These are phyloP conservation scores for Stephanodiscus minutulus DNA, from an alignment of 108 stramenopile species.

Conservation along the genomic window DNA sequence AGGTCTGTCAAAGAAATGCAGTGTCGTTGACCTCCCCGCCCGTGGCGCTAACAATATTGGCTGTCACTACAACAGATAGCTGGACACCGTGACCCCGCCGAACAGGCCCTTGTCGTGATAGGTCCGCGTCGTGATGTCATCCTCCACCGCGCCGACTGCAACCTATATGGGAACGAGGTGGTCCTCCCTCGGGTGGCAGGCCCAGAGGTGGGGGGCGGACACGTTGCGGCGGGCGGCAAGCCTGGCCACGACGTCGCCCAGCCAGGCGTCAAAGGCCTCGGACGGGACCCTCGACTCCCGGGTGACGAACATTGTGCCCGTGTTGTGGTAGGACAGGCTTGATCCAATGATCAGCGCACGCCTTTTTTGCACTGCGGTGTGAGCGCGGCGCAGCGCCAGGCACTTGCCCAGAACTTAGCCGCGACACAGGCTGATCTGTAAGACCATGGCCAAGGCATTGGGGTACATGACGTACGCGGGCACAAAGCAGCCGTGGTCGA, in stretches of 20 bases:
- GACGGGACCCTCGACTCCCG: neutral
- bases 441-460: slow-evolving; percentile 74
- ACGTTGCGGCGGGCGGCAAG: neutral
- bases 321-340: slow-evolving; percentile 76
- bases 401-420: slow-evolving; percentile 46
- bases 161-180: neutral
- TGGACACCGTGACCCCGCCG: neutral
- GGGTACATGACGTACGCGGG: slow-evolving; percentile 83
- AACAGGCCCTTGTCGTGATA: neutral
- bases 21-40: neutral
- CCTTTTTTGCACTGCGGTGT: slow-evolving; percentile 59
- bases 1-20: too few relatives aligned
- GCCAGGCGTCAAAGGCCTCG: neutral
- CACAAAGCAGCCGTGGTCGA: slow-evolving; percentile 90
- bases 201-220: neutral
- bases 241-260: neutral
- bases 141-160: neutral
- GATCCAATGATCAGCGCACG: slow-evolving; percentile 72
- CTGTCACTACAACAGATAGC: neutral
- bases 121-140: neutral
- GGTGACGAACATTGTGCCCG: slow-evolving; percentile 1
- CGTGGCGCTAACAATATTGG: neutral
- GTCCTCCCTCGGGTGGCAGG: neutral
- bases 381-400: slow-evolving; percentile 63
- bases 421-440: slow-evolving; percentile 58